Evolutionary conservation across 1,139 yeast species (phyloP), one percentile per base, ranked within the genome.

Genomic region (Candida sojae): DNA sequence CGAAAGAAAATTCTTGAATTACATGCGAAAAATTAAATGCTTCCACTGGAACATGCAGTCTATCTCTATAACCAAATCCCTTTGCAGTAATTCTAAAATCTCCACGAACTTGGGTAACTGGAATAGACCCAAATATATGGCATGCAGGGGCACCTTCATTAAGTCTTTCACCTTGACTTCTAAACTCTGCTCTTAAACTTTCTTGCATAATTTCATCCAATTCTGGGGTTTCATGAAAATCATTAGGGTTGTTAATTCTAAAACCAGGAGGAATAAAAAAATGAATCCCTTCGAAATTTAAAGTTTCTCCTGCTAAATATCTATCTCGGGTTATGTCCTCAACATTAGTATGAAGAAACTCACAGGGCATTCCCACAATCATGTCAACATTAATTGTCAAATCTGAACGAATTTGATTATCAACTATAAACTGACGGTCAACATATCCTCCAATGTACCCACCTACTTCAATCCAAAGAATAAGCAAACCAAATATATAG

Each of bases 401-500:
- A 33, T 79, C 79, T 45, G 81, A 80, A 42, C 80, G 77, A 10
- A 90, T 68, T n/a, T 71, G 68, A 47, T 80, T 80, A 57, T 86
- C 90, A 5, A 93, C 95, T 1, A 77, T 71, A 64, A 89, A 93
- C 58, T 86, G 88, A 55, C 86, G 88, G 57, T 85, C 91, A 13
- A 88, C 82, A 53, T 79, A 80, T 3, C 97, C 98, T 39, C 96
- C 96, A 50, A 92, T 72, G 63, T 77, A 89, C 7, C 88, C 87
- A 7, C 97, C 96, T 42, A 91, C 68, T 63, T 91, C 96, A n/a
- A 88, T 80, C 90, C 96, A 91, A 11, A 88, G 66, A 40, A 92
- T 71, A 60, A 90, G 81, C 12, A 90, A 60, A 26, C 86, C 80
- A 47, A 82, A 75, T 28, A 87, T 57, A 23, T 78, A 73, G 9